phyloP scores from a whole-genome alignment of 305 asterid genomes.

The Fraxinus floribunda region DNA sequence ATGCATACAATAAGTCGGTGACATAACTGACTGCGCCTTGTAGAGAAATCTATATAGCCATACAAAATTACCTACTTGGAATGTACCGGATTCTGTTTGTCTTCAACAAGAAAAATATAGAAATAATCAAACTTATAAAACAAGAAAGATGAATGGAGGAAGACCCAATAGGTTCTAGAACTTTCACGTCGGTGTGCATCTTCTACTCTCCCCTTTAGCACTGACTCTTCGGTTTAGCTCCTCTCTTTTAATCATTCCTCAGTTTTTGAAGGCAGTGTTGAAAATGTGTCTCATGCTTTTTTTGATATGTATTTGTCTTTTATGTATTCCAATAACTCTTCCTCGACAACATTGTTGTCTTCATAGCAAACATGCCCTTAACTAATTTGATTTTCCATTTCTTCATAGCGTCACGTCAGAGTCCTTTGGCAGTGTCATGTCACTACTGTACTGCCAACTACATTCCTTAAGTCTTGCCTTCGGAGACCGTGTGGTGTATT shows the following conservation, averaged over 20 bases:
- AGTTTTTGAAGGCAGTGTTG: neutral
- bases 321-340: neutral
- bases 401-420: too few species aligned
- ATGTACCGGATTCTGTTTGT: neutral
- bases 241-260: neutral
- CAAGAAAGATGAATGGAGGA: neutral
- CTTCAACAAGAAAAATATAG: neutral
- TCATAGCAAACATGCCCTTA: neutral
- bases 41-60: neutral
- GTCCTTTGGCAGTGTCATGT: too few species aligned
- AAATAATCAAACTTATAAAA: neutral
- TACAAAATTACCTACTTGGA: neutral
- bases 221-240: neutral
- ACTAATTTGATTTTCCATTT: too few species aligned
- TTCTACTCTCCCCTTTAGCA: neutral
- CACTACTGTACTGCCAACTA: neutral
- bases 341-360: neutral
- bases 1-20: neutral
- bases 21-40: neutral
- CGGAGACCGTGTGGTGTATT: neutral
- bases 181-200: neutral
- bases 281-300: neutral
- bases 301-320: neutral
- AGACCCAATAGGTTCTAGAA: neutral
- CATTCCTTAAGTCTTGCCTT: neutral